These are phyloP conservation scores for Elongisporangium prolatum DNA, from an alignment of 352 stramenopile species.

Conservation along the genomic window DNA sequence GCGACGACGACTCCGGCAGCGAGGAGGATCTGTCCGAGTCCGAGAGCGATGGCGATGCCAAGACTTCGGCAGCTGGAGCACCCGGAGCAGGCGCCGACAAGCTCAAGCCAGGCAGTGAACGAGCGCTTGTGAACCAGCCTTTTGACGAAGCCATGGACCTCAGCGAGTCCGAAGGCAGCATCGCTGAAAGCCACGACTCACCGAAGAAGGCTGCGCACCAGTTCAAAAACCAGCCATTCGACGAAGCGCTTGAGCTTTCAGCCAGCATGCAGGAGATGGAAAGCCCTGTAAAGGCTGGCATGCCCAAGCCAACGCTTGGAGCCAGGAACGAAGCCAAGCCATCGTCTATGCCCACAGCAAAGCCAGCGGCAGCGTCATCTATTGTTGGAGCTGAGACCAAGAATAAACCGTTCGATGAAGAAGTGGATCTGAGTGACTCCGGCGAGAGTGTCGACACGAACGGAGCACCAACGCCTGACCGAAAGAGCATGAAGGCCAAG, in stretches of 20 bases:
- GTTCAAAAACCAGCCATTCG: conserved; percentile 79
- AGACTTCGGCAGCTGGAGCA: conserved; percentile 1
- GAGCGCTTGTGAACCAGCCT: conserved; percentile 66
- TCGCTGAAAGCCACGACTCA: conserved; percentile 43
- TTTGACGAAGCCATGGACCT: conserved; percentile 87
- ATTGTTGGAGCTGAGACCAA: conserved; percentile 48
- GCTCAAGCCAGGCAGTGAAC: conserved; percentile 28
- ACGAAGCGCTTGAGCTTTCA: conserved; percentile 80
- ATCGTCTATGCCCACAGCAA: conserved; percentile 8
- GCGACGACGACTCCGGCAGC: conserved; percentile 38
- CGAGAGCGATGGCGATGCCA: conserved; percentile 36
- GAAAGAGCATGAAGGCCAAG: conserved; percentile 34
- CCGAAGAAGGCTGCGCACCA: conserved; percentile 48
- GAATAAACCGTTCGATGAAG: conserved; percentile 84
- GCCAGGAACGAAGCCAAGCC: conserved; percentile 2
- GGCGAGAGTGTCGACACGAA: conserved; percentile 82
- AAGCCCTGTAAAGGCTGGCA: conserved; percentile 35
- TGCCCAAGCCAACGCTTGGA: conserved; percentile 1
- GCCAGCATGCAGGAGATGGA: conserved; percentile 74
- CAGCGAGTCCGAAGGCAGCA: conserved; percentile 73
- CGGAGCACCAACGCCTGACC: conserved; percentile 57
- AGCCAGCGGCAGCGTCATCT: neutral
- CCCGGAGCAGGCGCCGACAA: conserved; percentile 9
- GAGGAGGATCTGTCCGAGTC: conserved; percentile 78
- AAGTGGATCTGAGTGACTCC: conserved; percentile 85